Base-by-base conservation (phyloP, 1,284 basidiomycete species). In the Hemileccinum hortonii region DNA sequence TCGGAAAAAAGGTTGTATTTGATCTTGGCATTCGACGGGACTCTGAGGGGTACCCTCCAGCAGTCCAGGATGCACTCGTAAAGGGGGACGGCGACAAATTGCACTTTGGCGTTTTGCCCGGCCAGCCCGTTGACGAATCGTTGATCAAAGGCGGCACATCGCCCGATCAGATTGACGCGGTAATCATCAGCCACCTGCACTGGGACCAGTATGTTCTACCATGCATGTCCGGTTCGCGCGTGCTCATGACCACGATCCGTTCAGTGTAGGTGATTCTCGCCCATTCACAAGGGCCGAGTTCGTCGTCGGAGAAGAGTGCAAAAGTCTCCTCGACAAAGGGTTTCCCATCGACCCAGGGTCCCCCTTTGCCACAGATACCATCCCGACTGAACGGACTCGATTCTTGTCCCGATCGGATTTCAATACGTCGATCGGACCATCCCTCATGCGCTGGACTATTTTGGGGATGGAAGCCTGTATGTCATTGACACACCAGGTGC, bases 391-490 rank as follows among this genome's bases (percentile, higher is more conserved):
- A 10, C 75, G 78, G 50, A 79, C 74, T 8, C 50, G 48, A 18
- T 59, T 59, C 33, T 35, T 60, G 54, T 56, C 11, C 76, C 73
- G 58, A 64, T 78, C 61, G 4, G 58, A 53, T 9, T 72, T 69
- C 69, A 62, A 60, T 42, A 66, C 69, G 15, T 59, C 57, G 15
- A 50, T 82, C 24, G 80, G 79, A 0, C 75, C 78, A 2, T 83
- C 64, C 73, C 75, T 7, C 72, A 64, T 38, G 75, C 77, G 3
- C 58, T 76, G 42, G 81, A 84, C 64, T 78, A 75, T 56, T 81
- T 75, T 61, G 74, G 73, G 19, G 82, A 84, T 56, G 82, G 82
- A 0, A 78, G 75, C 52, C 55, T 81, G 35, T 81, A 81, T 61
- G 65, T 83, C 55, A 67, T 83, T 47, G 76, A 82, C 54, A 72